Base-by-base conservation (phyloP, 495 filamentous ascomycete genomes). In the Darksidea phi region DNA sequence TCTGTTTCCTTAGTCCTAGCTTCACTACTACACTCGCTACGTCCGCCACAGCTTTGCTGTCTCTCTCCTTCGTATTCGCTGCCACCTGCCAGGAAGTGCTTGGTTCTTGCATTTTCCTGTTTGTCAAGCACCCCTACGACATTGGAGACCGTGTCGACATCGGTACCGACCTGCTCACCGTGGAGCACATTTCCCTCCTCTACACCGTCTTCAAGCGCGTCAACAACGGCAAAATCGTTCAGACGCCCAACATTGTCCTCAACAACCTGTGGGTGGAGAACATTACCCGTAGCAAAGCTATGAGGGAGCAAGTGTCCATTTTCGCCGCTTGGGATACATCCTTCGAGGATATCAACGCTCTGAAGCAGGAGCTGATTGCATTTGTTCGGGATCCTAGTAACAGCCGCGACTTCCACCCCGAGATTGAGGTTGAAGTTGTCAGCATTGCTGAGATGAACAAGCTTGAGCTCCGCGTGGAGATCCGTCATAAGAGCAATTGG, bases 31-130 rank as follows among this genome's bases (percentile, higher is more conserved):
- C 91, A 18, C 85, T 98, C 23, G 87, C 93, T 1, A 95, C 94
- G n/a, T 89, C 91, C 54, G 94, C 93, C 53, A 96, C 93, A n/a
- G 86, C 93, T 1, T 79, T 98, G 47, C 85, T 98, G 6, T 96
- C 92, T 4, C 75, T 97, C 47, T 96, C 91, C 50, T 98, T 97
- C 75, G 86, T 97, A 58, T 97, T 98, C 71, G 84, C 91, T 17
- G 84, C 85, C 61, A 97, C 91, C 3, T 86, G 88, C 0, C 93
- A 97, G 74, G 94, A 98, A 74, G 86, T 98, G 53, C 81, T 97
- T 12, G 93, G 91, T 47, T 95, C 90, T 17, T 97, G 93, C 77
- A 95, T 98, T 72, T 98, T 98, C 78, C 79, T 98, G 6, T 97
- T 98, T 70, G 89, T 97, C 80, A 98, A 98, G 75, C 94, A 96